Percentiles rank a stretch among this genome's conserved stretches.
Evolutionary conservation across 1,284 basidiomycete genomes (phyloP).

Genomic region (Wallemia mellicola): DNA sequence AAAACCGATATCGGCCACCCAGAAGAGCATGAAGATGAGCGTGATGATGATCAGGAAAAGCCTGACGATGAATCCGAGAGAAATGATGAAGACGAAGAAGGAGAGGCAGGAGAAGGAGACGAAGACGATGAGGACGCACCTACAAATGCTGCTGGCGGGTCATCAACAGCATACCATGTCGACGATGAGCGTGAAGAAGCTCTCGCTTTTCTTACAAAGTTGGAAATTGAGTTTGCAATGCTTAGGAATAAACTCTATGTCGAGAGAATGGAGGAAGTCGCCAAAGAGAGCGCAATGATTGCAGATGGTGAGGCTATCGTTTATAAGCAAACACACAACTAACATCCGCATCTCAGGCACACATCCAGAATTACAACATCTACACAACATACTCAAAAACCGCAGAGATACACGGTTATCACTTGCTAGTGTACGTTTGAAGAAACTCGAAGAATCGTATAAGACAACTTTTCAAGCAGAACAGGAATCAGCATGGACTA

Average conservation of each 20-base stretch:
- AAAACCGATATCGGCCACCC: too few relatives aligned
- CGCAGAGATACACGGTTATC: background rate
- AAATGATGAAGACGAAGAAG: too few relatives aligned
- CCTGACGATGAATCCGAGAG: too few relatives aligned
- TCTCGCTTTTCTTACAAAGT: constrained; percentile 17
- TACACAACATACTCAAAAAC: background rate
- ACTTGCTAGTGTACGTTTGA: background rate
- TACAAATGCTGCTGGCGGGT: background rate
- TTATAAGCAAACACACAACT: background rate
- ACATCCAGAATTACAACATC: background rate
- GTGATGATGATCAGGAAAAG: too few relatives aligned
- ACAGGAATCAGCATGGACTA: background rate
- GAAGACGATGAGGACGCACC: background rate
- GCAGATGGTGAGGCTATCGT: constrained; percentile 10
- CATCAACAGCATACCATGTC: background rate
- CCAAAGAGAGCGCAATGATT: constrained; percentile 16
- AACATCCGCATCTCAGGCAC: background rate
- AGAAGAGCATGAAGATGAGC: too few relatives aligned
- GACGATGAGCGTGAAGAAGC: constrained; percentile 12
- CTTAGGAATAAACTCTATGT: constrained; percentile 18
- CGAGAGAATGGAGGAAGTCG: constrained; percentile 17
- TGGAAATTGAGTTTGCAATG: constrained; percentile 19
- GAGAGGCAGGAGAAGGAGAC: background rate
- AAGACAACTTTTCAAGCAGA: background rate
- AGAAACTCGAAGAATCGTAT: background rate